Conservation (phyloP, 441 rosid genomes). For the Pelargonium exstipulatum region DNA sequence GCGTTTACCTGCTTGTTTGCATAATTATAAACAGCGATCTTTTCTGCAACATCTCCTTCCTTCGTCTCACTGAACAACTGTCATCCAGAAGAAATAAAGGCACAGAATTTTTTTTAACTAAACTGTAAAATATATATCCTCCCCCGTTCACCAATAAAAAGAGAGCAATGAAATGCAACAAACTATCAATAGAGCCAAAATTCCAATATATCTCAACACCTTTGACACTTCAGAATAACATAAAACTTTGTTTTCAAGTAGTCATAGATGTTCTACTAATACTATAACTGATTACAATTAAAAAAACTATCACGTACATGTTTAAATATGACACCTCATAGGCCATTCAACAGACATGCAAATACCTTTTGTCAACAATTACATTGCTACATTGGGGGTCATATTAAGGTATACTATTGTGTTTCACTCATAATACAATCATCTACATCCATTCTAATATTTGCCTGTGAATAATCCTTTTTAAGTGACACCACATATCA, state of each 20-base stretch:
- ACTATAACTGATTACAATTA: too few relatives aligned
- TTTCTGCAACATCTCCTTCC: conserved; percentile 81
- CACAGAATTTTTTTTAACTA: neutral
- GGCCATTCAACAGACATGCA: too few relatives aligned
- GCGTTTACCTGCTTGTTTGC: conserved; percentile 86
- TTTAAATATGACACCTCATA: too few relatives aligned
- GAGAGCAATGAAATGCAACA: neutral
- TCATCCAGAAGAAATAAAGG: conserved; percentile 12
- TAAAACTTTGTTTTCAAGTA: neutral
- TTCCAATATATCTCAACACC: neutral
- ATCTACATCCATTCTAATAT: too few relatives aligned
- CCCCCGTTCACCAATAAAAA: neutral
- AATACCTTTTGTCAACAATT: too few relatives aligned
- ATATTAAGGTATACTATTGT: too few relatives aligned
- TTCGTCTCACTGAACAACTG: conserved; percentile 80
- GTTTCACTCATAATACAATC: too few relatives aligned
- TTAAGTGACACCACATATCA: neutral
- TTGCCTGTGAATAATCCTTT: too few relatives aligned
- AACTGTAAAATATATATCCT: too few relatives aligned
- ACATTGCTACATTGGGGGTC: too few relatives aligned
- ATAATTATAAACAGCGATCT: conserved; percentile 66
- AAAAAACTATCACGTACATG: too few relatives aligned
- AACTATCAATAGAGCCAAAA: neutral
- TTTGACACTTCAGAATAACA: neutral
- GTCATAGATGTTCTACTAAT: too few relatives aligned